Percentiles rank a stretch among this genome's conserved stretches.
phyloP scores from a whole-genome alignment of 2,329 filamentous ascomycete genomes.

The Botrytis tulipae region DNA sequence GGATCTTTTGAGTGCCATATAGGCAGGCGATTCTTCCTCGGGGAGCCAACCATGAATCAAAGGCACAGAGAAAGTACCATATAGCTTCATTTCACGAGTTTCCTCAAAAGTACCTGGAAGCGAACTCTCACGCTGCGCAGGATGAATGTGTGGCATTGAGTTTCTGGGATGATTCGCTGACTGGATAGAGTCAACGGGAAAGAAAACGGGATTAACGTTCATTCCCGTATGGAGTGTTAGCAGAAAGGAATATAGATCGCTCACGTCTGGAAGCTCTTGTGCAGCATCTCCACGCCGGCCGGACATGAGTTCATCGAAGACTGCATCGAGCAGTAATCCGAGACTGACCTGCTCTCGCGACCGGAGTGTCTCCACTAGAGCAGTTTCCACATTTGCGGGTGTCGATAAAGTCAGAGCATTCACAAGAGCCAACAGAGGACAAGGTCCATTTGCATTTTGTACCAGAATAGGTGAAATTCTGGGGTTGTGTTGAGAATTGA shows the following conservation, averaged over 20 bases:
- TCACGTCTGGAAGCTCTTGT: conserved; percentile 74
- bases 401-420: conserved; percentile 88
- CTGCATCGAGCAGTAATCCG: conserved; percentile 78
- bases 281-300: conserved; percentile 61
- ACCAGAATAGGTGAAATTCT: conserved; percentile 83
- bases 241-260: conserved; percentile 83
- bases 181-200: conserved; percentile 52
- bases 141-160: conserved; percentile 53
- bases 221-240: conserved; percentile 90
- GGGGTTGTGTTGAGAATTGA: conserved; percentile 55
- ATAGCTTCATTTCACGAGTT: conserved; percentile 85
- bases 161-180: conserved; percentile 42
- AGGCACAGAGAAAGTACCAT: conserved; percentile 83
- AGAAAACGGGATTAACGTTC: conserved; percentile 93
- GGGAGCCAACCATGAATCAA: conserved; percentile 94
- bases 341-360: conserved; percentile 86
- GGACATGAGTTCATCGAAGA: conserved; percentile 92
- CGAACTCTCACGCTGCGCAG: conserved; percentile 47
- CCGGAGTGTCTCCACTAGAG: conserved; percentile 72
- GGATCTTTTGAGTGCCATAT: conserved; percentile 67
- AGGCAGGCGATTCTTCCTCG: conserved; percentile 61
- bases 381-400: conserved; percentile 62
- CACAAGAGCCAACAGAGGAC: conserved; percentile 86
- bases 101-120: conserved; percentile 77
- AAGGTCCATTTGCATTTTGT: conserved; percentile 93